phyloP scores from a whole-genome alignment of 352 stramenopile species.

The Globisporangium sylvaticum region DNA sequence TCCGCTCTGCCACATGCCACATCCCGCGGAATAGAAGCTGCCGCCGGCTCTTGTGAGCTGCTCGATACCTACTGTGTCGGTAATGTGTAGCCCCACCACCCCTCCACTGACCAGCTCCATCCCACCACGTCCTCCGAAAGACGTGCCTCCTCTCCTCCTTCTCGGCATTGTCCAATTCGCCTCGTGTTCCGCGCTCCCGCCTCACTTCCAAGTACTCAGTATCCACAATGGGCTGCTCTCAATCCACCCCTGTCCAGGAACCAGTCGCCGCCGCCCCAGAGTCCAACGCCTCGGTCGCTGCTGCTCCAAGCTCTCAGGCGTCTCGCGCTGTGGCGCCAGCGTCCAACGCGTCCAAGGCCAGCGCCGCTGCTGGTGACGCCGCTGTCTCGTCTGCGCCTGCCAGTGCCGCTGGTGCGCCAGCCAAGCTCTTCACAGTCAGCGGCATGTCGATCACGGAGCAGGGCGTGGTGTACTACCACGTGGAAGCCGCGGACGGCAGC shows the following conservation, averaged over 20 bases:
- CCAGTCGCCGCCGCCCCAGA: constrained; percentile 20
- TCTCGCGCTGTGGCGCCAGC: constrained; percentile 9
- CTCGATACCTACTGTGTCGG: not conserved
- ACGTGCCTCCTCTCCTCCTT: not conserved
- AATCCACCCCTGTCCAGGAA: constrained; percentile 60
- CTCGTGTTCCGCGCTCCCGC: not conserved
- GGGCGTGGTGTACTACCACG: constrained; percentile 67
- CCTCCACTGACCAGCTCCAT: not conserved
- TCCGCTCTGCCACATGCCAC: not conserved
- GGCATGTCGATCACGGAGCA: constrained; percentile 59
- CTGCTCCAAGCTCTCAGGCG: constrained; percentile 7
- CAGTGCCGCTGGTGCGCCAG: constrained; percentile 8
- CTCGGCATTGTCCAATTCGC: constrained; percentile 9
- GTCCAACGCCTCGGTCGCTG: constrained; percentile 16
- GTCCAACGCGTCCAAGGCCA: constrained; percentile 5
- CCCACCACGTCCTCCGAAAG: not conserved
- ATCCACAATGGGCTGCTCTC: constrained; percentile 60
- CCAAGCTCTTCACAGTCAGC: constrained; percentile 37
- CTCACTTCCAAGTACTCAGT: constrained; percentile 17
- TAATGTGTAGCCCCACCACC: not conserved
- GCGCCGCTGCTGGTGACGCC: not conserved
- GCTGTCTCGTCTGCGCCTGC: not conserved
- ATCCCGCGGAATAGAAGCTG: not conserved
- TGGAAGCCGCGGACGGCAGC: constrained; percentile 38
- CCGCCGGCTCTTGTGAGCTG: not conserved